Evolutionary conservation across 2,329 filamentous ascomycete species (phyloP), one percentile per base, ranked within the genome.

Genomic region (Plenodomus tracheiphilus): DNA sequence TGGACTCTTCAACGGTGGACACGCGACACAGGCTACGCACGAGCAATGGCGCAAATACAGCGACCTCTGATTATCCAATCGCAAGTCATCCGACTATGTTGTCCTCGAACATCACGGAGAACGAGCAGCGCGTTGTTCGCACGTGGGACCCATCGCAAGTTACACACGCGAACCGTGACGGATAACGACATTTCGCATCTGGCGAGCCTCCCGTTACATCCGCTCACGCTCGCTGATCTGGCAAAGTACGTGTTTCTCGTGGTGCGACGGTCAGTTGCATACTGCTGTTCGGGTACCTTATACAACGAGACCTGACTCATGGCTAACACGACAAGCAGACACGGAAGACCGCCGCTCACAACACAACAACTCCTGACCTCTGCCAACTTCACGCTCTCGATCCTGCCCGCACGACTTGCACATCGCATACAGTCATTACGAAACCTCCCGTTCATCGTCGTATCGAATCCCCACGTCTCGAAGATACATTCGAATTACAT

Each of bases 401-500:
- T 97, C 44, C 85, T 97, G 9, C 94, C 94, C 13, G 89, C 94
- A 41, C 90, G 94, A 32, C 85, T 99, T 20, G 94, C 94, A 20
- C 91, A 95, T 70, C 90, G 94, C 47, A 96, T 99, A 57, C 89
- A 96, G 71, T 91, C 91, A 37, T 80, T 99, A 16, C 87, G 92
- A 56, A 96, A 96, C 69, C 84, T 99, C 8, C 94, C 94, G 0
- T 99, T 93, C 74, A 97, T 99, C 57, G 93, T 99, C 46, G 94
- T 99, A 20, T 92, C 93, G n/a, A 97, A 99, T 70, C 90, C 91
- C 1, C 91, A 97, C 70, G 91, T 99, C 61, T 89, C 87, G 20
- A 87, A 88, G 64, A 99, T 99, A 58, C 96, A 97, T 79, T 86
- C 89, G 74, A 97, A 97, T 74, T 99, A 99, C 73, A 80, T 96